These are phyloP conservation scores for Talaromyces proteolyticus DNA, from an alignment of 495 filamentous ascomycete species.

Conservation along the genomic window DNA sequence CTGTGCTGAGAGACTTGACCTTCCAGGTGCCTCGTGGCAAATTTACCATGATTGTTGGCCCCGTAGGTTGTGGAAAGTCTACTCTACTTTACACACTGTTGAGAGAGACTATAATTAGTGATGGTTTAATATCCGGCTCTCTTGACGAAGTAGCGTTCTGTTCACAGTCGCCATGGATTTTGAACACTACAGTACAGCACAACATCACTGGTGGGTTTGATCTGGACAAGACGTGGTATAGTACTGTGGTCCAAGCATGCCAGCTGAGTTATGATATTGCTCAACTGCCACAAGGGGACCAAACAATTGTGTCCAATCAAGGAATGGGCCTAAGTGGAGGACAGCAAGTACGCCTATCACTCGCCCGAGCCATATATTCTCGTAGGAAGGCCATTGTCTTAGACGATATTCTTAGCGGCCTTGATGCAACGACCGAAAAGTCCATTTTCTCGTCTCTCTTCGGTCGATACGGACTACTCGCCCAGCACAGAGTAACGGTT, in stretches of 20 bases:
- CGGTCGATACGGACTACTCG: slow-evolving; percentile 7
- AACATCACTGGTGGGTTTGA: slow-evolving; percentile 49
- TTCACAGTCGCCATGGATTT: slow-evolving; percentile 47
- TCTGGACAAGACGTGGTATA: slow-evolving; percentile 53
- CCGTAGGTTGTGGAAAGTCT: slow-evolving; percentile 21
- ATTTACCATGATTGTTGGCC: slow-evolving; percentile 18
- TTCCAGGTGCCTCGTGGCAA: slow-evolving; percentile 31
- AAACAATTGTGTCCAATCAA: slow-evolving; percentile 71
- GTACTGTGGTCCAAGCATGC: slow-evolving; percentile 20
- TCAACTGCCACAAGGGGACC: slow-evolving; percentile 51
- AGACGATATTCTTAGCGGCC: slow-evolving; percentile 31
- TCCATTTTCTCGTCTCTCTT: slow-evolving; percentile 7
- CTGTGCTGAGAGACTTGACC: slow-evolving; percentile 34
- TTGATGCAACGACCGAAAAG: slow-evolving; percentile 12
- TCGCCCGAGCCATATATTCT: slow-evolving; percentile 19
- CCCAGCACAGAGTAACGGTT: slow-evolving; percentile 10
- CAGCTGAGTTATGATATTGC: slow-evolving; percentile 21
- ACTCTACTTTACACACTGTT: slow-evolving; percentile 21
- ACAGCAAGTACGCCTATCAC: too few species aligned
- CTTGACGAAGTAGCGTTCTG: slow-evolving; percentile 37
- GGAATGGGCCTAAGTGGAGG: slow-evolving; percentile 80
- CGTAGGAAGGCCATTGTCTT: slow-evolving; percentile 19
- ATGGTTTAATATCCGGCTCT: slow-evolving; percentile 32
- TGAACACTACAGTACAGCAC: slow-evolving; percentile 51
- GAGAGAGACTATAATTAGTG: slow-evolving; percentile 24